phyloP scores from a whole-genome alignment of 345 rosid species.

The Salix brachista region DNA sequence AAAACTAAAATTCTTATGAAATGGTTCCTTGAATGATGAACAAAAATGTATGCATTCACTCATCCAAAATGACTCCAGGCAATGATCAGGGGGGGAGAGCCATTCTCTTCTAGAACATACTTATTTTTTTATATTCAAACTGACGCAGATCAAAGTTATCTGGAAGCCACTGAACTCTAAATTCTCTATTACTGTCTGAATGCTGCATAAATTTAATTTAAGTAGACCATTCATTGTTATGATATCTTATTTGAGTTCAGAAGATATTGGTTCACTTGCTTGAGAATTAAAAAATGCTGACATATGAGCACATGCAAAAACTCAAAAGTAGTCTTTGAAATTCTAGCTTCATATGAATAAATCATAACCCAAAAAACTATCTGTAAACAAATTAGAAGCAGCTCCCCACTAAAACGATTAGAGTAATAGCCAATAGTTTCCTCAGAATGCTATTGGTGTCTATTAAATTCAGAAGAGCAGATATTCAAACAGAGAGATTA shows the following conservation, averaged over 20 bases:
- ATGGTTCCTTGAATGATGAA: not conserved
- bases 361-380: not conserved
- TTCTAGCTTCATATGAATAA: not conserved
- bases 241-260: not conserved
- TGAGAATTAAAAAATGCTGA: not conserved
- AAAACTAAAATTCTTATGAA: not conserved
- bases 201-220: not conserved
- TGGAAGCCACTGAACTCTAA: not conserved
- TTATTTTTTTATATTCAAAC: not conserved
- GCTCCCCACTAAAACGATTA: not conserved
- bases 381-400: not conserved
- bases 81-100: not conserved
- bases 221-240: not conserved
- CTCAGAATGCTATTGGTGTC: not conserved
- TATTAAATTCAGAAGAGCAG: not conserved
- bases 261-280: not conserved
- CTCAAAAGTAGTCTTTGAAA: not conserved
- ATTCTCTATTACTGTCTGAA: not conserved
- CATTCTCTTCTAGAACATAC: not conserved
- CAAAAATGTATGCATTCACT: not conserved
- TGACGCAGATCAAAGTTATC: not conserved
- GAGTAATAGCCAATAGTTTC: not conserved
- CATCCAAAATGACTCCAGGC: not conserved
- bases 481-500: not conserved
- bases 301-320: not conserved